phyloP scores from a whole-genome alignment of 495 filamentous ascomycete genomes.

The Penicillium simplicissimum region DNA sequence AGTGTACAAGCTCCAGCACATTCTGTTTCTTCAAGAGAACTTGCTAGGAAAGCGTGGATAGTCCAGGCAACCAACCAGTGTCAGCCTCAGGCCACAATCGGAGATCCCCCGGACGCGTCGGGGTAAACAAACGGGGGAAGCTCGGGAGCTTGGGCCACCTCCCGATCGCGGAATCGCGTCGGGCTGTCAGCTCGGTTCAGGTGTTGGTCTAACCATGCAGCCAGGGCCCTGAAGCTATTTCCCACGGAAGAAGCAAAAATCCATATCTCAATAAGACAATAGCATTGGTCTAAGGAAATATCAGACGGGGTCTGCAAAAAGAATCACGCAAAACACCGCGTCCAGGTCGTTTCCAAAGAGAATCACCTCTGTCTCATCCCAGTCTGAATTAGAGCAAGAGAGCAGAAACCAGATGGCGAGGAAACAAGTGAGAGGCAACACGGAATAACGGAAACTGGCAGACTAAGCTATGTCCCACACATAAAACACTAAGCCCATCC shows the following conservation, averaged over 20 bases:
- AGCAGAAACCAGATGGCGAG: background rate
- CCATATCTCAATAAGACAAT: background rate
- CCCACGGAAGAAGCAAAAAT: too few species aligned
- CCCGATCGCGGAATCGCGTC: background rate
- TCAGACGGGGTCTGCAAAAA: background rate
- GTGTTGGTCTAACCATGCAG: background rate
- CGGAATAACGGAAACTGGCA: background rate
- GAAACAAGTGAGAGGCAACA: background rate
- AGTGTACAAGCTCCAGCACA: background rate
- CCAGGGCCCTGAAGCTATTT: background rate
- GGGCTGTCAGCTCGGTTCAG: background rate
- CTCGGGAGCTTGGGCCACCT: constrained; percentile 23
- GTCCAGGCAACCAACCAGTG: background rate
- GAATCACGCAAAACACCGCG: background rate
- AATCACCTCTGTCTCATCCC: background rate
- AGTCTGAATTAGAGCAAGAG: background rate
- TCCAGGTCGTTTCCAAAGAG: background rate
- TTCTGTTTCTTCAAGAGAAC: background rate
- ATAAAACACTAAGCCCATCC: constrained; percentile 27
- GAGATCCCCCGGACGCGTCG: constrained; percentile 36
- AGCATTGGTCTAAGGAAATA: background rate
- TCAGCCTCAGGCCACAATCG: constrained; percentile 27
- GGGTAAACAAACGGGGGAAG: constrained; percentile 28
- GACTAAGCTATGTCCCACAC: constrained; percentile 2
- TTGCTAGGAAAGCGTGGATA: background rate